Evolutionary conservation across 352 stramenopile species (phyloP).

Genomic region (Thraustochytrium sp.): DNA sequence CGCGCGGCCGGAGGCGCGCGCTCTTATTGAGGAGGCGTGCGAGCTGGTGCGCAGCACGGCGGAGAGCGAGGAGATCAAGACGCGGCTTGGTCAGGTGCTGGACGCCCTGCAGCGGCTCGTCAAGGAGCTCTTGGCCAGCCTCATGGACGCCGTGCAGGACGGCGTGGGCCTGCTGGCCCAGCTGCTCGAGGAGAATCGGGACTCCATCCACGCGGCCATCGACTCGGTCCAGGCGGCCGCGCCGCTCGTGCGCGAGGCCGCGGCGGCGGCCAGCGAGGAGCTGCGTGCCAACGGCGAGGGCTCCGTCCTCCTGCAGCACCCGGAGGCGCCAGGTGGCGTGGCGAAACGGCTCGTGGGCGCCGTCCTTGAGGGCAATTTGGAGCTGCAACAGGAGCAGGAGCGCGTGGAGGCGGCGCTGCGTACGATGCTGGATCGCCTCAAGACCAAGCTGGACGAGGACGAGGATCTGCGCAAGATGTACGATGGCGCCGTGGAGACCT

Average conservation of each 20-base stretch:
- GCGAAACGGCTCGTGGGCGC: background rate
- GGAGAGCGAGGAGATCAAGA: background rate
- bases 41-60: background rate
- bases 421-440: background rate
- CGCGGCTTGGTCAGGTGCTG: background rate
- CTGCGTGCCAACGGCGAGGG: background rate
- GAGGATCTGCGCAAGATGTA: background rate
- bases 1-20: background rate
- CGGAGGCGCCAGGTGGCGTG: background rate
- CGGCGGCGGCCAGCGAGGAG: background rate
- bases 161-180: background rate
- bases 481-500: background rate
- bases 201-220: background rate
- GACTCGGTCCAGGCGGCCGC: background rate
- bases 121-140: background rate
- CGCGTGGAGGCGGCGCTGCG: background rate
- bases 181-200: background rate
- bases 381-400: background rate
- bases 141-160: background rate
- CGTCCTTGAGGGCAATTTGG: background rate
- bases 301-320: background rate
- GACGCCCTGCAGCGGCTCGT: background rate
- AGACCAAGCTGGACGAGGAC: background rate
- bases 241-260: background rate
- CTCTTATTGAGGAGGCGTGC: background rate